phyloP scores from a whole-genome alignment of 768 basidiomycete species.

The Rhodotorula babjevae region DNA sequence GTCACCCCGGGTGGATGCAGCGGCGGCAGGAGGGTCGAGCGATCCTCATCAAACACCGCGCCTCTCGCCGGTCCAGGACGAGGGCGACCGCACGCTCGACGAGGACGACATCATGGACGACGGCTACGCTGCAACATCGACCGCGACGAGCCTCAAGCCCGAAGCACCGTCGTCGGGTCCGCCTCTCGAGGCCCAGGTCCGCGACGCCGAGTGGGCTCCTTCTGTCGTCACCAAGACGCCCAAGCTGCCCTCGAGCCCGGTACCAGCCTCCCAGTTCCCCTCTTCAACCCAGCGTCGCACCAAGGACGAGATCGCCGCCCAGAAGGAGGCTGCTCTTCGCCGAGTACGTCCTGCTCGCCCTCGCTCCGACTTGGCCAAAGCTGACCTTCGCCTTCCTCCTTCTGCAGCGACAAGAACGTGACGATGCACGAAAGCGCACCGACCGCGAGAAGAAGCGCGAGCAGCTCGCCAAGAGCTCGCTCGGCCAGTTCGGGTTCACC shows the following conservation, averaged over 20 bases:
- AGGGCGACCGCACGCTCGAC: no score
- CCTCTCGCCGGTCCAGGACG: no score
- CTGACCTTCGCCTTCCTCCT: no score
- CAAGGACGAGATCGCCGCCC: conserved; percentile 6
- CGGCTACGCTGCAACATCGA: rapidly evolving
- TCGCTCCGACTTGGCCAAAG: no score
- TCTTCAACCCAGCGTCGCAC: conserved; percentile 4
- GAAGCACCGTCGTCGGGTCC: not conserved
- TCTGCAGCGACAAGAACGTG: not conserved
- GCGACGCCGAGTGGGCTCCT: not conserved
- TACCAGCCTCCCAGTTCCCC: not conserved
- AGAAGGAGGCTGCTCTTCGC: conserved; percentile 1
- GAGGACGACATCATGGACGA: not conserved
- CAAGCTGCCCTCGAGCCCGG: not conserved
- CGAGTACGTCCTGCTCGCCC: conserved; percentile 5
- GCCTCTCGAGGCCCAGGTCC: no score
- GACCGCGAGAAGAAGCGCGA: conserved; percentile 5
- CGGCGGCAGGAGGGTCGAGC: not conserved
- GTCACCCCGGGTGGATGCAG: rapidly evolving
- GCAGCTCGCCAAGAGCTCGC: conserved; percentile 6
- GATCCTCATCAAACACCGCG: not conserved
- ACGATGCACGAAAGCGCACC: not conserved
- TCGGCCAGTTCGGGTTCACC: conserved; percentile 23
- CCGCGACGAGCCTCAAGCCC: not conserved
- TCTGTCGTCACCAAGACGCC: not conserved